Base-by-base conservation (phyloP, 805 yeast species). In the Starmerella sp. region DNA sequence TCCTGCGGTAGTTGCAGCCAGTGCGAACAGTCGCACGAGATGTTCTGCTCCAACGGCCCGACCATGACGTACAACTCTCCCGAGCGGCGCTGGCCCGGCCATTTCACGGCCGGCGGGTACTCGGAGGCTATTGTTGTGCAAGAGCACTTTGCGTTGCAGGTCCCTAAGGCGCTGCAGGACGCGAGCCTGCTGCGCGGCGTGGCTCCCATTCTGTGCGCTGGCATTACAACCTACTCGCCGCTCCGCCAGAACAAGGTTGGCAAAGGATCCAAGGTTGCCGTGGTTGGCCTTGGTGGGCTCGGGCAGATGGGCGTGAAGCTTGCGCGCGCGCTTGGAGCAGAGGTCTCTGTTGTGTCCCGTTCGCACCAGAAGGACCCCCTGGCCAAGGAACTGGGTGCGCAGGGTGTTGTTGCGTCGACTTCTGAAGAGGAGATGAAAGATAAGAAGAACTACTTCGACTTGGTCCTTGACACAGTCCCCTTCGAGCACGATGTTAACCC, bases 201-300 rank as follows among this genome's bases (percentile, higher is more conserved):
- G 32, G 88, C 88, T 3, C 89, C 90, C 52, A 71, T 84, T 71
- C 70, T 83, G 71, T 84, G 91, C 73, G 90, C 87, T 57, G 91
- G 91, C 55, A 71, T 82, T 65, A 84, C 91, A 11, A 82, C 79
- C n/a, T 83, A 72, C 71, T 77, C 86, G 9, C 90, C 90, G 53
- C 68, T 84, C 61, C 72, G 64, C 51, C 70, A 73, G 66, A 71
- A 72, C 54, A 75, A 74, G 44, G 73, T 71, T 62, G 77, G 75
- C 54, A 73, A 74, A 48, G 79, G 79, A 51, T 71, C 71, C 57
- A 75, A 70, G 48, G 82, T 81, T 52, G 85, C 83, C 51, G 67
- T 81, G 55, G 75, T 77, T 55, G 85, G 85, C 52, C 74, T 82
- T 57, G 86, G 86, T 51, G 86, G 86, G 37, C 73, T 82, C 54